Evolutionary conservation across 2,329 filamentous ascomycete genomes (phyloP).

Genomic region (Colletotrichum sp.): DNA sequence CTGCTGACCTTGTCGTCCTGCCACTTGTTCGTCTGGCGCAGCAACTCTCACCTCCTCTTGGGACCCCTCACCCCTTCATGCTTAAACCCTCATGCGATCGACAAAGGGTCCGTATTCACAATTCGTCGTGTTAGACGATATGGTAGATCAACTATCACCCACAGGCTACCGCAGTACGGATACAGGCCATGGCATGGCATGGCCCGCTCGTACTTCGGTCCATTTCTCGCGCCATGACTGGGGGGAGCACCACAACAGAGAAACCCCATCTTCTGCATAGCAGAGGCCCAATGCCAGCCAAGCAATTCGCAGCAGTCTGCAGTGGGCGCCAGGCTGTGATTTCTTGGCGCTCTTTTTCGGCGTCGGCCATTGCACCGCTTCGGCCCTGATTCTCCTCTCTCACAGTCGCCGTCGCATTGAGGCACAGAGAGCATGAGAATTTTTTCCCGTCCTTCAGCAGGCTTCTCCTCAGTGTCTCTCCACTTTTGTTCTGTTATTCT

Average conservation of each 20-base stretch:
- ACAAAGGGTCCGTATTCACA: background rate
- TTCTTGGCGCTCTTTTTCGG: slow-evolving; percentile 1
- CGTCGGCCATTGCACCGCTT: slow-evolving; percentile 1
- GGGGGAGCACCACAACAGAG: background rate
- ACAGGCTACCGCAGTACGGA: background rate
- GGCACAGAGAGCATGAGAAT: background rate
- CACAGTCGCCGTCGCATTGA: background rate
- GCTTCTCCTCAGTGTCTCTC: background rate
- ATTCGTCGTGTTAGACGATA: background rate
- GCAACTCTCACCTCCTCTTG: background rate
- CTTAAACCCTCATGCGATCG: background rate
- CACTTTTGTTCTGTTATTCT: background rate
- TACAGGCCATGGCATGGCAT: background rate
- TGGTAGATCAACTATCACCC: background rate
- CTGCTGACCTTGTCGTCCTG: background rate
- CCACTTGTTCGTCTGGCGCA: background rate
- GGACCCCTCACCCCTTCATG: background rate
- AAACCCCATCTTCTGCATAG: background rate
- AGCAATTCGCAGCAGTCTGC: background rate
- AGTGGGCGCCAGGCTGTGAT: background rate
- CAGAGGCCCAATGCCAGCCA: background rate
- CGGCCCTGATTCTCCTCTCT: background rate
- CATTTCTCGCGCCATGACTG: slow-evolving; percentile 12
- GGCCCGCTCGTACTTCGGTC: slow-evolving; percentile 10
- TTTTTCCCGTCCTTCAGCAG: background rate